Evolutionary conservation across 1,284 basidiomycete species (phyloP).

Genomic region (Tylopilus sp.): DNA sequence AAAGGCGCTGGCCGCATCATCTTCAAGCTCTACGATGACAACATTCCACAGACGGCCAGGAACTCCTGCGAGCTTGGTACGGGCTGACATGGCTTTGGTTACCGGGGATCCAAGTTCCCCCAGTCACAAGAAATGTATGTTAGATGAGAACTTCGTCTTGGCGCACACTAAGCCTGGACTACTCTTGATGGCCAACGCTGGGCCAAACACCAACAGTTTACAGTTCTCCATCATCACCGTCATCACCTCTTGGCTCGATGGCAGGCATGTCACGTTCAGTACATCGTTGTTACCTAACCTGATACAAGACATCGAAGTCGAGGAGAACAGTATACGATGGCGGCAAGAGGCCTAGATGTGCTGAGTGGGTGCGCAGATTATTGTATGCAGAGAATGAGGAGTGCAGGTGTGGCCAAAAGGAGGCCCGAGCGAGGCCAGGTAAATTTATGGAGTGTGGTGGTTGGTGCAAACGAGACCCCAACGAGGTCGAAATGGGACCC

Average conservation of each 20-base stretch:
- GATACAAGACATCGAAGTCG: too few relatives aligned
- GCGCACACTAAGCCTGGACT: conserved; percentile 82
- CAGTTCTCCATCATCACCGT: conserved; percentile 70
- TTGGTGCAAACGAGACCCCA: too few relatives aligned
- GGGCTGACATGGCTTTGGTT: conserved; percentile 65
- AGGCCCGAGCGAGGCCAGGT: too few relatives aligned
- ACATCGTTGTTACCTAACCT: conserved; percentile 27
- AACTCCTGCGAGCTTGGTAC: conserved; percentile 93
- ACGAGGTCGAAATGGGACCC: too few relatives aligned
- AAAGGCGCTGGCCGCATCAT: conserved; percentile 63
- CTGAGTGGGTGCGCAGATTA: too few relatives aligned
- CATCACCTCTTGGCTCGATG: conserved; percentile 69
- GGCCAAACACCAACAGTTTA: conserved; percentile 58
- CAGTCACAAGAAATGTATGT: conserved; percentile 40
- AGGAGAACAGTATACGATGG: too few relatives aligned
- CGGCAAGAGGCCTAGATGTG: too few relatives aligned
- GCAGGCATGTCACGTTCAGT: conserved; percentile 80
- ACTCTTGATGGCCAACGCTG: conserved; percentile 86
- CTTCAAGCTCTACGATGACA: conserved; percentile 77
- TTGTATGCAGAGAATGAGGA: too few relatives aligned
- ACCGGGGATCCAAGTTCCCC: conserved; percentile 65
- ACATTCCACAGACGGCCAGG: conserved; percentile 68
- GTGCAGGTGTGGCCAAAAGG: too few relatives aligned
- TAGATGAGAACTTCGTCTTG: conserved; percentile 81
- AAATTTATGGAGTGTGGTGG: too few relatives aligned